Base-by-base conservation (phyloP, 2,329 filamentous ascomycete genomes). In the Sphaerulina vaccinii region DNA sequence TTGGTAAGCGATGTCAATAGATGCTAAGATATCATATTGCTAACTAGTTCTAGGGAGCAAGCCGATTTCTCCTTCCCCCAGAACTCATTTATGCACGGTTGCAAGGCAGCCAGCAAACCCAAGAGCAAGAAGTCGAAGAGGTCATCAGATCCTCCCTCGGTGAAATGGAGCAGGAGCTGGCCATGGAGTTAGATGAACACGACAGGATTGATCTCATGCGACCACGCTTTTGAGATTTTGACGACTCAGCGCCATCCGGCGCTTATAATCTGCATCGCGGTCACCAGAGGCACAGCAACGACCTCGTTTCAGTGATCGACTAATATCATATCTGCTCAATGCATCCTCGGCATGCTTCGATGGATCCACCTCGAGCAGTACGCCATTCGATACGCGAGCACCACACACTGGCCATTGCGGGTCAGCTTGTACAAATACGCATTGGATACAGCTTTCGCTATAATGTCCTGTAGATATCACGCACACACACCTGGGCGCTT, bases 11-110 rank as follows among this genome's bases (percentile, higher is more conserved):
- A 13, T 11, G 11, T 32, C 8, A 13, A 10, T 13, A n/a, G 27
- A 32, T 10, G n/a, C 5, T 11, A 8, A 3, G n/a, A 13, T 32
- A 32, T 13, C n/a, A 10, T 13, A 13, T 32, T 8, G 27, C 27
- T 32, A 32, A 32, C 27, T 13, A 32, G 4, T 32, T 32, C 11
- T 32, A 32, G 27, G 83, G 83, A 65, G 49, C 63, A 71, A 56
- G 79, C 82, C 24, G 73, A 73, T 9, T 85, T 80, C 57, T 60
- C 69, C 2, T 84, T 81, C 80, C 84, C 84, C 2, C 76, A 76
- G 65, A 87, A 87, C 61, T 75, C 75, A 1, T 75, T 83, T 53
- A 79, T 86, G 67, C 62, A 85, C 63, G 76, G 69, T 22, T 87
- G 83, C 65, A 58, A 59, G 37, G 58, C 60, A 23, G 59, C 57